Base-by-base conservation (phyloP, 169 alveolate genomes). In the Perkinsus olseni region DNA sequence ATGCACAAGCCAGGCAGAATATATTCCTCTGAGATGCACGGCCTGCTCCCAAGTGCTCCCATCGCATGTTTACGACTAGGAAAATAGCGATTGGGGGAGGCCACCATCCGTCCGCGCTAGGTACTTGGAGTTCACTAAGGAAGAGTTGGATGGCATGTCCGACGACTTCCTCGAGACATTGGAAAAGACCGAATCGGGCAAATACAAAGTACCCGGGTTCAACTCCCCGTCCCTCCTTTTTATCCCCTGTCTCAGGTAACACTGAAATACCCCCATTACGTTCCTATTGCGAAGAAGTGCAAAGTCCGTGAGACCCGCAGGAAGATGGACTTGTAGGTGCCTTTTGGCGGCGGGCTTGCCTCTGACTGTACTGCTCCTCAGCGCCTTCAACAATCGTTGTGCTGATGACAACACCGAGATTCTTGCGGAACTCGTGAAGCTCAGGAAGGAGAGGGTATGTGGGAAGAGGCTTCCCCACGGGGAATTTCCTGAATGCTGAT, bases 361-460 rank as follows among this genome's bases (percentile, higher is more conserved):
- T 6, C 62, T 21, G 1, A 3, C 82, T 62, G 31, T 13, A 6
- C 50, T 11, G 11, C 11, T 11, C 11, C 50, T 62, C 34, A 62
- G 82, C 34, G 82, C 82, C 82, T 62, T 62, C 82, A 62, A 62
- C 82, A 62, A 62, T 62, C 82, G 82, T 62, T 62, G 82, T 62
- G 82, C 82, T 62, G 82, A 62, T 62, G 82, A 62, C 0, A 62
- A 62, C 31, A 62, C 82, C 10, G 82, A 62, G 82, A 62, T 62
- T 24, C 82, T 62, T 28, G 34, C 82, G 0, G 82, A 62, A 24
- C 82, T 62, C 37, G 82, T 62, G 82, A 62, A 62, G 82, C 82
- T 62, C 36, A 13, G 82, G 37, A 62, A 62, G 82, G 82, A 62
- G 37, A 62, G 82, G 82, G 82, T 62, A 24, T 10, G 62, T 10